Evolutionary conservation across 2,329 filamentous ascomycete species (phyloP), one percentile per base, ranked within the genome.

Genomic region (Rugonectria rugulosa): DNA sequence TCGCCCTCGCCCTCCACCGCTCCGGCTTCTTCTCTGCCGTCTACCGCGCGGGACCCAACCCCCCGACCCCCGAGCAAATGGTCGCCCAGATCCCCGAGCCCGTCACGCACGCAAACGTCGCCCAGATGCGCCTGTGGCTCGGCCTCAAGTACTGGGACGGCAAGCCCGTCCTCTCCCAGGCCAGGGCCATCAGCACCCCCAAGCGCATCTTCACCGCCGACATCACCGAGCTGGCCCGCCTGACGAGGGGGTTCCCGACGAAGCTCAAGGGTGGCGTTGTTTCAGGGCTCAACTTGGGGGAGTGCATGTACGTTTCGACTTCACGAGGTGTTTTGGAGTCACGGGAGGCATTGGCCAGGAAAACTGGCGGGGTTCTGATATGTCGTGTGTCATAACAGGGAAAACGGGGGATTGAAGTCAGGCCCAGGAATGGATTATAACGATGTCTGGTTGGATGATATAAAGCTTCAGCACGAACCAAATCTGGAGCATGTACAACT

Each of bases 131-230:
- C 57, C 78, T 97, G 63, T 97, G 93, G 93, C 76, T 97, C 11
- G 92, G 92, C 1, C 78, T 97, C 68, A 97, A 97, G 78, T 97
- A 97, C 82, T 91, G 85, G 85, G 87, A 92, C 64, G 89, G 89
- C 70, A 81, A 88, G 73, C 91, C 93, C 6, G 92, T 97, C 19
- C 76, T 97, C 63, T 80, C 79, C 59, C 81, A 85, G 61, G 81
- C 94, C 68, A 73, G 75, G 43, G 73, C 89, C 69, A 79, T 96
- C 57, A 89, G 84, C 68, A 94, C 88, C 74, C 89, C 92, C 9
- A 93, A 85, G 67, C 82, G 91, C 62, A 75, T 86, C 65, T 83
- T 96, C 71, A 89, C 82, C 65, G 79, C 91, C 59, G 80, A 86
- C 45, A 80, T 88, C 20, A 60, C 76, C 14, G 83, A 87, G 41